These are phyloP conservation scores for Colletotrichum truncatum DNA, from an alignment of 2,329 filamentous ascomycete species.

Conservation along the genomic window DNA sequence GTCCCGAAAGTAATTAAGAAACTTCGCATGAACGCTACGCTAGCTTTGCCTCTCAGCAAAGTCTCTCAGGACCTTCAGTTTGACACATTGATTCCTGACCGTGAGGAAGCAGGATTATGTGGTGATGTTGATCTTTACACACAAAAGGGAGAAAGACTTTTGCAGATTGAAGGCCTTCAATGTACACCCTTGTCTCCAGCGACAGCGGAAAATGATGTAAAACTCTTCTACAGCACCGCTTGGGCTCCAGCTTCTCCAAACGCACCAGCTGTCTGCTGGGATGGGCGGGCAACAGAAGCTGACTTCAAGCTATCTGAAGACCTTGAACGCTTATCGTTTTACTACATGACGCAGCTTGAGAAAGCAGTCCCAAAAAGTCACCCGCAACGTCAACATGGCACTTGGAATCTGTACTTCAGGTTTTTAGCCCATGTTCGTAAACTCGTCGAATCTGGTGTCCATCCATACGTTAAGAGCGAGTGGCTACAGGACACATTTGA, in stretches of 20 bases:
- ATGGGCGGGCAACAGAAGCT: background rate
- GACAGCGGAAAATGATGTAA: background rate
- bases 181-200: background rate
- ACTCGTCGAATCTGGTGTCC: too few relatives aligned
- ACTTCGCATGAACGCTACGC: background rate
- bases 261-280: background rate
- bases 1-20: conserved; percentile 30
- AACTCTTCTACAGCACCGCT: background rate
- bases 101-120: background rate
- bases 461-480: too few relatives aligned
- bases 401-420: too few relatives aligned
- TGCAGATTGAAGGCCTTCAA: background rate
- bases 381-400: too few relatives aligned
- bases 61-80: background rate
- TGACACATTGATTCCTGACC: background rate
- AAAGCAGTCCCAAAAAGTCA: too few relatives aligned
- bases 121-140: background rate
- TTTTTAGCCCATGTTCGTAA: too few relatives aligned
- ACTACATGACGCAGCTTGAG: background rate
- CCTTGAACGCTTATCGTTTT: background rate
- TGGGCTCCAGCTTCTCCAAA: background rate
- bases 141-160: background rate
- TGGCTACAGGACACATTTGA: too few relatives aligned
- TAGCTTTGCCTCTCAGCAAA: background rate
- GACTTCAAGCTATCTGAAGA: background rate